Evolutionary conservation across 345 rosid genomes (phyloP), one percentile per base, ranked within the genome.

Genomic region (Brassica carinata): DNA sequence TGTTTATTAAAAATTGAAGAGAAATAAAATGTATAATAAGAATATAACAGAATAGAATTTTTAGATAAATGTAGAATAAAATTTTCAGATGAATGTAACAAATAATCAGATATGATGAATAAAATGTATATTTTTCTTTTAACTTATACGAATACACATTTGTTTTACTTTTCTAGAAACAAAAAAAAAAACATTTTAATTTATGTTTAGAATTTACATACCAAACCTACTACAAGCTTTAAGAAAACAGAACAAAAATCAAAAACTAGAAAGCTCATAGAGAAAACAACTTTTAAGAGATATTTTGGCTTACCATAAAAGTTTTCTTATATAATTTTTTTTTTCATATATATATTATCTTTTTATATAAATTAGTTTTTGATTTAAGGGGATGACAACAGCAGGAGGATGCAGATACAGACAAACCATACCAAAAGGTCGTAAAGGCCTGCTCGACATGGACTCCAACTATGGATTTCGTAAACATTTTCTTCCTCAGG

Each of bases 401-500:
- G 76, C 88, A 31, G 99, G 98, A 78, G 80, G 80, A 59, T 94
- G 99, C 70, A 85, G 99, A 85, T 94, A 91, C 74, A 87, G 97
- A 71, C 97, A 94, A 77, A 92, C 95, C 34, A 88, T 92, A 68
- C 97, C 98, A 1, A 65, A 84, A 33, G 99, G 98, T 64, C 65
- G 18, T 8, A 86, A 90, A 48, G 98, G 98, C 10, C 69, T 93
- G 31, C 76, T 94, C 51, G 90, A 91, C 63, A 64, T 73, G 4
- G 92, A 94, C 78, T 64, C 94, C 2, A 92, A 94, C 83, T 88
- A 2, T 69, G 99, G 98, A 19, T 7, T 92, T 18, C 87, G 98
- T 69, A 92, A 88, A 83, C 86, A 79, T 27, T 90, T 94, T 81
- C 95, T 94, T 71, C 98, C 98, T 27, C 98, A 87, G 97, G 89